phyloP scores from a whole-genome alignment of 1,139 yeast species.

The Candida sanyaensis region DNA sequence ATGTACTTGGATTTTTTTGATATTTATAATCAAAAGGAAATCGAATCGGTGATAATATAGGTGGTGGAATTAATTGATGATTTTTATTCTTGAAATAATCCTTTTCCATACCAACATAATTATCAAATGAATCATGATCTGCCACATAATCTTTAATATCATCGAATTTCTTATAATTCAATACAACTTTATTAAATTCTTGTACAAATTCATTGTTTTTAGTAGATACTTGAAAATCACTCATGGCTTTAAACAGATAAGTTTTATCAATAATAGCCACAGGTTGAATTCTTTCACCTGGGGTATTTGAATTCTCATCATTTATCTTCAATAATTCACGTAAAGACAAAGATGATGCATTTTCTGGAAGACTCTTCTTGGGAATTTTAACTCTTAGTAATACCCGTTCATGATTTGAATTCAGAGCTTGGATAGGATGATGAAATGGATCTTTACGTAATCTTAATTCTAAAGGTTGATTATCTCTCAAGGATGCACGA shows the following conservation, averaged over 20 bases:
- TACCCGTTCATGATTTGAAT: slow-evolving; percentile 58
- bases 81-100: slow-evolving; percentile 25
- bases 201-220: slow-evolving; percentile 54
- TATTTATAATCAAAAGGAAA: slow-evolving; percentile 68
- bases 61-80: slow-evolving; percentile 83
- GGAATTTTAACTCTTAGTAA: slow-evolving; percentile 73
- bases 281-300: slow-evolving; percentile 52
- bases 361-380: slow-evolving; percentile 45
- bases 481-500: slow-evolving; percentile 32
- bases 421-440: slow-evolving; percentile 73
- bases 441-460: slow-evolving; percentile 73
- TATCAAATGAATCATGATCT: slow-evolving; percentile 34
- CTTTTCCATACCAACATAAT: slow-evolving; percentile 32
- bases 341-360: slow-evolving; percentile 48
- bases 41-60: slow-evolving; percentile 72
- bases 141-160: slow-evolving; percentile 46
- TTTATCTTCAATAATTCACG: slow-evolving; percentile 47
- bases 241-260: slow-evolving; percentile 79
- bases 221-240: slow-evolving; percentile 81
- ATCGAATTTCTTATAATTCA: slow-evolving; percentile 29
- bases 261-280: slow-evolving; percentile 70
- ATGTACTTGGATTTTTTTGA: slow-evolving; percentile 50
- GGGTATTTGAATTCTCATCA: slow-evolving; percentile 15
- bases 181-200: slow-evolving; percentile 26
- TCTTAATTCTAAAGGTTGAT: slow-evolving; percentile 46